Percentiles rank a stretch among this genome's conserved stretches.
These are phyloP conservation scores for Lomentospora prolificans DNA, from an alignment of 2,329 filamentous ascomycete genomes.

Conservation along the genomic window DNA sequence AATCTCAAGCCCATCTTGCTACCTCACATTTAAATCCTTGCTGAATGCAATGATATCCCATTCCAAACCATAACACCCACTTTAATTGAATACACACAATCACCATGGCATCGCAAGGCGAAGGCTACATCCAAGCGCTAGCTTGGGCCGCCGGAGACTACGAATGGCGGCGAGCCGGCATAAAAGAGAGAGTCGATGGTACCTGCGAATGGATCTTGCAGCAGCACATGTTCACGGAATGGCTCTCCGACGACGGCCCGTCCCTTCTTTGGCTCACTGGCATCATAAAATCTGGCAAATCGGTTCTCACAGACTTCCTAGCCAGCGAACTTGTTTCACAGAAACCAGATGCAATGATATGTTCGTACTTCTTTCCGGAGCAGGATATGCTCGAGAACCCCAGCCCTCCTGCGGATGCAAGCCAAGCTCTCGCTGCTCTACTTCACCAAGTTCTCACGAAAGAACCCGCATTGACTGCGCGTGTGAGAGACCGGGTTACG, in stretches of 20 bases:
- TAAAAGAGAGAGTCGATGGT: background rate
- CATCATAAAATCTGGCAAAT: background rate
- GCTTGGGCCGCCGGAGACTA: constrained; percentile 6
- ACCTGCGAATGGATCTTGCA: background rate
- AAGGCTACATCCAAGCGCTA: constrained; percentile 10
- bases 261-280: background rate
- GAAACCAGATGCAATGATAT: background rate
- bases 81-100: too few species aligned
- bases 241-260: background rate
- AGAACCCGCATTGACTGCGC: background rate
- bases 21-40: background rate
- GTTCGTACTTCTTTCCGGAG: background rate
- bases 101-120: constrained; percentile 5
- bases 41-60: background rate
- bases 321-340: background rate
- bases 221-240: background rate
- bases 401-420: background rate
- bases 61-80: background rate
- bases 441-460: background rate
- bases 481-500: background rate
- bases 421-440: background rate
- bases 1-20: background rate
- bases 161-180: constrained; percentile 7
- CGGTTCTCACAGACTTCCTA: background rate
- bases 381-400: background rate